phyloP scores from a whole-genome alignment of 306 rosid genomes.

The Abrus precatorius region DNA sequence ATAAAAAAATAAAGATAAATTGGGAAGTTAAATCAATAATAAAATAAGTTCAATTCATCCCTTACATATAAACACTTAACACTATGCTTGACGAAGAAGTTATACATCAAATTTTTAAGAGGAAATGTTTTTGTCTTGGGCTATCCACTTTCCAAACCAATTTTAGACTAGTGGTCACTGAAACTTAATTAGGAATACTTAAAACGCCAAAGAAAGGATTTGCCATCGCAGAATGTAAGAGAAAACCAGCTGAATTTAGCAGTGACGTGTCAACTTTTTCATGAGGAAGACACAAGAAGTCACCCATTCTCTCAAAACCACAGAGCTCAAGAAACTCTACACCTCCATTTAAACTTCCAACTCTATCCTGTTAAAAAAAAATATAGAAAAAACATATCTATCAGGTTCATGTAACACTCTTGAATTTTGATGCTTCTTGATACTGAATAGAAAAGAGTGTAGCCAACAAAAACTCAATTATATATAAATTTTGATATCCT shows the following conservation, averaged over 20 bases:
- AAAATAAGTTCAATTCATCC: conserved; percentile 22
- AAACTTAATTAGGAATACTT: conserved; percentile 44
- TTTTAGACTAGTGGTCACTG: neutral
- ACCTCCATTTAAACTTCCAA: conserved; percentile 78
- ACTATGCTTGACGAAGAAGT: neutral
- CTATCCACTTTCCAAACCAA: neutral
- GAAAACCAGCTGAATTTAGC: conserved; percentile 69
- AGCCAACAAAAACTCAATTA: neutral
- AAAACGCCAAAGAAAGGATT: conserved; percentile 92
- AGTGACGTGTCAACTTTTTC: conserved; percentile 60
- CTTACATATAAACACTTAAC: conserved; percentile 4
- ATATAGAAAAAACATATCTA: neutral
- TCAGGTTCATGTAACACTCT: neutral
- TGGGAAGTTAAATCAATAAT: neutral
- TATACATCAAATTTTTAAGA: neutral
- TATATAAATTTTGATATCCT: neutral
- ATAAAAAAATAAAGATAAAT: neutral
- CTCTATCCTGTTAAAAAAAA: conserved; percentile 74
- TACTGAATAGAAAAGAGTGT: neutral
- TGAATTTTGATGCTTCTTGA: neutral
- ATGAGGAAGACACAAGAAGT: conserved; percentile 71
- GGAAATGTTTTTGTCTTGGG: neutral
- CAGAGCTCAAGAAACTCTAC: conserved; percentile 86
- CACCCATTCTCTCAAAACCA: conserved; percentile 75
- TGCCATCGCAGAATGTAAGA: conserved; percentile 72